These are phyloP conservation scores for Magnaporthales sp. DNA, from an alignment of 2,329 filamentous ascomycete genomes.

Conservation along the genomic window DNA sequence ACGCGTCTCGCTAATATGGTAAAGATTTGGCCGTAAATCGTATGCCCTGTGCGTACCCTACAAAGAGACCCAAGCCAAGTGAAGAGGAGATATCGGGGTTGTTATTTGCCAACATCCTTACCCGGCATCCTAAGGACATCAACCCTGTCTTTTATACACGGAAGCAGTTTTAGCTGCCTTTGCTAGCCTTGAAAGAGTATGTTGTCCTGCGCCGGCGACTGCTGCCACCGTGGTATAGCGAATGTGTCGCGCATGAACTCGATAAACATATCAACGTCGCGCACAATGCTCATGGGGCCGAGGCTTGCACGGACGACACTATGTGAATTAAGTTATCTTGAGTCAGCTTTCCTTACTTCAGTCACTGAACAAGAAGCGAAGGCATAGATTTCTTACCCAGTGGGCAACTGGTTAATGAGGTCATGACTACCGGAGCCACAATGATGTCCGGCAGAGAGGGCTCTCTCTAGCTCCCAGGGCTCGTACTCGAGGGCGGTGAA, in stretches of 20 bases:
- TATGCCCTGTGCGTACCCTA: background rate
- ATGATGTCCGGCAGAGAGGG: conserved; percentile 47
- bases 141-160: background rate
- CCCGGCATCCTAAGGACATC: background rate
- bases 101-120: background rate
- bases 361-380: conserved; percentile 4
- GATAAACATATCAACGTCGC: conserved; percentile 42
- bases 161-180: background rate
- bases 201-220: background rate
- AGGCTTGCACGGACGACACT: conserved; percentile 53
- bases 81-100: background rate
- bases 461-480: conserved; percentile 43
- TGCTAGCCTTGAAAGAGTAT: background rate
- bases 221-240: conserved; percentile 13
- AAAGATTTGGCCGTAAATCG: background rate
- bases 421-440: conserved; percentile 46
- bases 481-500: conserved; percentile 40
- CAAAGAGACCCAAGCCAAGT: background rate
- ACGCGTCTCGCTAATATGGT: too few relatives aligned
- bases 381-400: conserved; percentile 29
- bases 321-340: background rate
- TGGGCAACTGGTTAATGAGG: conserved; percentile 43
- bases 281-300: conserved; percentile 50
- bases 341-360: background rate
- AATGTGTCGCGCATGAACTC: conserved; percentile 34